phyloP scores from a whole-genome alignment of 129 eudicot genomes.

The Arctium minus region DNA sequence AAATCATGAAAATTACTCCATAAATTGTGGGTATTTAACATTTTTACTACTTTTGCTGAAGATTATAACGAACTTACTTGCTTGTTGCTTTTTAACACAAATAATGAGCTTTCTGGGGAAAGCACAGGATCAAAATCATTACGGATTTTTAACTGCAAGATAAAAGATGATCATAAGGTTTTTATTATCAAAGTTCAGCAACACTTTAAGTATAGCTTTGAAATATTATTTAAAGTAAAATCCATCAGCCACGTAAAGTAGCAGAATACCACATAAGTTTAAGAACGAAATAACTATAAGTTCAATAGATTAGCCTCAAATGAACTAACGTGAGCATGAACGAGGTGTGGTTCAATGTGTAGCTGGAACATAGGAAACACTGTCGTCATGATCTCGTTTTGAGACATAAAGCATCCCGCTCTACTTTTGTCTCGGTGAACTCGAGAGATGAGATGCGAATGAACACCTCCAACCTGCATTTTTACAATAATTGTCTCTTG shows the following conservation, averaged over 20 bases:
- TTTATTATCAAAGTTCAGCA: not conserved
- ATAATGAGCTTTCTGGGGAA: slow-evolving; percentile 96
- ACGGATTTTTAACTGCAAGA: slow-evolving; percentile 83
- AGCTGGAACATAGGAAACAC: slow-evolving; percentile 99
- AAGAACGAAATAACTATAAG: not conserved
- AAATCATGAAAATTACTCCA: not conserved
- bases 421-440: slow-evolving; percentile 95
- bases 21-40: not conserved
- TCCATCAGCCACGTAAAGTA: not conserved
- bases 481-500: not conserved
- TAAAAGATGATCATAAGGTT: slow-evolving; percentile 2
- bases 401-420: slow-evolving; percentile 85
- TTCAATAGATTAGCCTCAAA: not conserved
- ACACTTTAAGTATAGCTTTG: no score
- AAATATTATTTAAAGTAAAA: no score
- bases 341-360: slow-evolving; percentile 98
- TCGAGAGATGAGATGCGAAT: slow-evolving; percentile 96
- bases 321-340: slow-evolving; percentile 90
- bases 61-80: slow-evolving; percentile 46
- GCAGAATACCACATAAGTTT: not conserved
- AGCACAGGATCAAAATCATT: slow-evolving; percentile 98
- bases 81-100: slow-evolving; percentile 89
- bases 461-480: slow-evolving; percentile 97
- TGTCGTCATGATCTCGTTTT: slow-evolving; percentile 88
- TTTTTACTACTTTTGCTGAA: not conserved